Evolutionary conservation across 2,329 filamentous ascomycete genomes (phyloP), one percentile per base, ranked within the genome.

Genomic region (Cordyceps sp.): DNA sequence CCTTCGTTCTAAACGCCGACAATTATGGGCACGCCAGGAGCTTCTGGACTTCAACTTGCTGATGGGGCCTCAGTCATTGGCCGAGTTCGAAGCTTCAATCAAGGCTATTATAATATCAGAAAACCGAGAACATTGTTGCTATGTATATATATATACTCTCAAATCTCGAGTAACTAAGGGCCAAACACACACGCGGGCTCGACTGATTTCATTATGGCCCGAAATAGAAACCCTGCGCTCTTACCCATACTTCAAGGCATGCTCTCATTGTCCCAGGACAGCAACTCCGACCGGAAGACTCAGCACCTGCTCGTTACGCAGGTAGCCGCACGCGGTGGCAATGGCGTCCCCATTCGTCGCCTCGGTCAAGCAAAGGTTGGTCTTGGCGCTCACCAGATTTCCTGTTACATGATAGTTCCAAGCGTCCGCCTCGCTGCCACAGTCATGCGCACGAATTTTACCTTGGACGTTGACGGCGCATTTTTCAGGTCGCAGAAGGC

Each of bases 361-460:
- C 39, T 63, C 58, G 15, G 54, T 58, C 34, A 66, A 39, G 37
- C 60, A 64, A 13, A 34, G 36, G 8, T 42, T 45, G 5, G 43
- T 47, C 6, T 33, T 41, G 10, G 35, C 41, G 34, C 52, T 59
- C 33, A 53, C 44, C 31, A 65, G 34, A 41, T 63, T 61, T 2
- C 63, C 62, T 13, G 54, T 54, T 10, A 59, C 42, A 4, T 41
- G 46, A 42, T 65, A 62, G 1, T 47, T 47, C 62, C 63, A 66
- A 18, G 44, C 41, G 33, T 60, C 54, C 6, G 25, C 42, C 10
- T 39, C 36, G 34, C 44, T 40, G 3, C 36, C 41, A 4, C 34
- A 34, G 20, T 34, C 8, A 10, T 13, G 26, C n/a, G n/a, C n/a
- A n/a, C n/a, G n/a, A n/a, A n/a, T n/a, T n/a, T n/a, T n/a, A n/a